Base-by-base conservation (phyloP, 164 flowering plant species). In the Berberis thunbergii region DNA sequence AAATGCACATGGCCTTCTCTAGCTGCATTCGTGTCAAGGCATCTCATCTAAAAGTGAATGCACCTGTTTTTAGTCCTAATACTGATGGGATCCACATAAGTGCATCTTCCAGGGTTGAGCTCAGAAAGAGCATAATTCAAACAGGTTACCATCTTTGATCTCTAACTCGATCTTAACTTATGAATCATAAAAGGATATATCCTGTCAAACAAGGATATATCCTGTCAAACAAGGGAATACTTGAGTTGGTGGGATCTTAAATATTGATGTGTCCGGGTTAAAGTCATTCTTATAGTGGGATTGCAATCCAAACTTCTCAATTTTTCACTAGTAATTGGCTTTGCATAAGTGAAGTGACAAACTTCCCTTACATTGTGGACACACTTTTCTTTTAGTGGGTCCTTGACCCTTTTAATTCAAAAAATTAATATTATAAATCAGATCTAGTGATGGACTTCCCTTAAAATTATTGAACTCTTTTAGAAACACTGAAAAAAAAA, bases 21-120 rank as follows among this genome's bases (percentile, higher is more conserved):
- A 73, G 54, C 43, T 91, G 92, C 70, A 6, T 45, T 3, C 64
- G 76, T 43, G 91, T 95, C 62, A 63, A 57, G 59, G 86, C 69
- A 43, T 78, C 91, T 45, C 58, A 70, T 70, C 76, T 91, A 40
- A 71, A 60, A 54, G 81, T 89, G 59, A 62, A 71, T 48, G 96
- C 97, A 45, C 97, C 97, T 50, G 72, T 65, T 45, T 43, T 43
- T 10, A 91, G 99, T 66, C 99, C 99, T 4, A 95, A 95, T 70
- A 95, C 99, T 0, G 99, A 95, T 75, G 99, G 92, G 54, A 81
- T 95, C 69, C 97, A 91, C 78, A 84, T 95, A 11, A 89, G 91
- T 72, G 67, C 78, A 49, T 86, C 97, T 41, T 79, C 68, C 39
- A 67, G 72, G 59, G 84, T 95, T 58, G 70, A 66, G 68, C 72